phyloP scores from a whole-genome alignment of 257 asterid genomes.

The Solanum chiquidenum region DNA sequence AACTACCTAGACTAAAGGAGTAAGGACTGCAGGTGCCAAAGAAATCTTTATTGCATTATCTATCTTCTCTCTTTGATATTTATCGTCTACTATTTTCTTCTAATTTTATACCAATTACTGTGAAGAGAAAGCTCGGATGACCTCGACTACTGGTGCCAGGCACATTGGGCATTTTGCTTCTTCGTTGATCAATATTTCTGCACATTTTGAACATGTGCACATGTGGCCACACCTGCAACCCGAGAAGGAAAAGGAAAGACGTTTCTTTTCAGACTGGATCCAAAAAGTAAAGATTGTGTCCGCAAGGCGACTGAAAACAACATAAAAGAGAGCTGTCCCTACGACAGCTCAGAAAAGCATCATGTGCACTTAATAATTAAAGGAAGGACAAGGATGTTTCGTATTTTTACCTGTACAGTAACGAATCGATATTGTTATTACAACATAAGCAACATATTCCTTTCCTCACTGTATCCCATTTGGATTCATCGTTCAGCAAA shows the following conservation, averaged over 20 bases:
- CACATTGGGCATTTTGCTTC: constrained; percentile 86
- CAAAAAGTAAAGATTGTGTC: not conserved
- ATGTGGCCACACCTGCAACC: constrained; percentile 84
- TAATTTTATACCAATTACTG: constrained; percentile 15
- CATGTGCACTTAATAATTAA: not conserved
- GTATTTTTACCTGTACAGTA: constrained; percentile 66
- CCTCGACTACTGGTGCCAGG: constrained; percentile 68
- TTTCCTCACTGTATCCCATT: constrained; percentile 60
- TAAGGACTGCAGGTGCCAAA: not conserved
- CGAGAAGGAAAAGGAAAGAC: not conserved
- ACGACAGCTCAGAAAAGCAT: not conserved
- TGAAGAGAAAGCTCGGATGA: constrained; percentile 56
- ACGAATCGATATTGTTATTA: constrained; percentile 50
- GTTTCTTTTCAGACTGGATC: not conserved
- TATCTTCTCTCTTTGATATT: not conserved
- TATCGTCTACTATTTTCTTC: not conserved
- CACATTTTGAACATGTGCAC: constrained; percentile 79
- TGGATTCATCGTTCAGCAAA: constrained; percentile 28
- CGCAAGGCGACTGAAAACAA: not conserved
- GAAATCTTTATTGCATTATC: constrained; percentile 1
- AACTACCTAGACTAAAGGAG: not conserved
- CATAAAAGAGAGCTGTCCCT: not conserved
- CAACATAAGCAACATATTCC: constrained; percentile 80
- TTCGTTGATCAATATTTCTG: constrained; percentile 42
- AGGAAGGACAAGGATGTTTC: not conserved